Evolutionary conservation across 805 yeast genomes (phyloP).

Genomic region (Wickerhamiella australiensis): DNA sequence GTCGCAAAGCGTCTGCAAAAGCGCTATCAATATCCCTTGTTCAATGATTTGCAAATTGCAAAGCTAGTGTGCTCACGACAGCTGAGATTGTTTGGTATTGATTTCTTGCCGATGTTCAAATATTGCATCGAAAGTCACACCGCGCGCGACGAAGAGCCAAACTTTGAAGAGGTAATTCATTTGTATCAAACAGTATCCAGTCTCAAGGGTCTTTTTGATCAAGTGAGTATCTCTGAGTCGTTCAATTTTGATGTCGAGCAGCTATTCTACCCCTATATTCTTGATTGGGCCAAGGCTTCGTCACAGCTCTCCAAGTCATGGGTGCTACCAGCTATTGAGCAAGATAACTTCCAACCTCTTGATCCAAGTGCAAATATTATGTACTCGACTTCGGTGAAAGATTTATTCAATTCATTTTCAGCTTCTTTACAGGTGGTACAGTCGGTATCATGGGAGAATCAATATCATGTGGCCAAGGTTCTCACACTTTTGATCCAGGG

Average conservation of each 20-base stretch:
- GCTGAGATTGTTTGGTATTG: constrained; percentile 26
- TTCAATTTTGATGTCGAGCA: constrained; percentile 48
- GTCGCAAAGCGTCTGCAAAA: constrained; percentile 44
- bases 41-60: constrained; percentile 46
- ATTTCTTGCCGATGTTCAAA: constrained; percentile 28
- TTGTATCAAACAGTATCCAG: constrained; percentile 43
- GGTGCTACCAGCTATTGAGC: constrained; percentile 42
- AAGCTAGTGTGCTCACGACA: constrained; percentile 26
- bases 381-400: constrained; percentile 51
- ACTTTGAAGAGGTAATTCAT: constrained; percentile 46
- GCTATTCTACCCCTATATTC: constrained; percentile 39
- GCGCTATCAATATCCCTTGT: constrained; percentile 46
- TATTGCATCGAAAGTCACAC: constrained; percentile 22
- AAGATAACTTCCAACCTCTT: constrained; percentile 46
- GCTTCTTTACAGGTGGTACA: constrained; percentile 47
- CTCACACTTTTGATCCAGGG: constrained; percentile 50
- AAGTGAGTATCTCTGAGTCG: constrained; percentile 33
- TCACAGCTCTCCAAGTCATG: constrained; percentile 36
- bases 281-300: constrained; percentile 34
- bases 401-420: constrained; percentile 51
- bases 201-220: constrained; percentile 40
- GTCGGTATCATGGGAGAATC: constrained; percentile 54
- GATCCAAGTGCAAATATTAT: constrained; percentile 30
- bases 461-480: constrained; percentile 47
- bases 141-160: constrained; percentile 20